These are phyloP conservation scores for Flaveria brownii DNA, from an alignment of 129 eudicot genomes.

Conservation along the genomic window DNA sequence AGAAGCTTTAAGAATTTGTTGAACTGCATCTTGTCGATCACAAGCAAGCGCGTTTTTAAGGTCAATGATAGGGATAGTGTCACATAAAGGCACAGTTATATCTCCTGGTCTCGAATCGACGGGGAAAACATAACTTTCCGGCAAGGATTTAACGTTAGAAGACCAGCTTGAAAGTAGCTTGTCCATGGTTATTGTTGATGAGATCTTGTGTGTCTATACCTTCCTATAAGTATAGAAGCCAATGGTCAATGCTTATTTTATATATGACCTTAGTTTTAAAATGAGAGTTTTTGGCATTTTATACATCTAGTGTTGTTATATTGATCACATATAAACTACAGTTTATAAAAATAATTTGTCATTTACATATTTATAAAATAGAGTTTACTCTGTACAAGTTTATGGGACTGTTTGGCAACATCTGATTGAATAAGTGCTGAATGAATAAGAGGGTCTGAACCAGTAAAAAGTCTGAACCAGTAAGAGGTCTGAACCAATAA, in stretches of 20 bases:
- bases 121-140: constrained; percentile 41
- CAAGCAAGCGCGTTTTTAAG: constrained; percentile 19
- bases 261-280: background rate
- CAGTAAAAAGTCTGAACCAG: too few species aligned
- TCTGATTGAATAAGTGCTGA: too few species aligned
- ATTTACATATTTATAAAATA: too few species aligned
- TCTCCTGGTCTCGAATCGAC: constrained; percentile 38
- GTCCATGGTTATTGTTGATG: constrained; percentile 33
- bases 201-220: background rate
- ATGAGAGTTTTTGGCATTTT: background rate
- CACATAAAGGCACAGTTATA: constrained; percentile 24
- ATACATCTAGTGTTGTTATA: background rate
- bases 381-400: too few species aligned
- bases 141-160: constrained; percentile 30
- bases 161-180: constrained; percentile 47
- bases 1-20: constrained; percentile 48
- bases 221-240: background rate
- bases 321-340: too few species aligned
- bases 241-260: constrained; percentile 19
- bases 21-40: constrained; percentile 31
- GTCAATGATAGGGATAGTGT: constrained; percentile 36
- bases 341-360: too few species aligned
- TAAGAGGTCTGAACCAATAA: too few species aligned
- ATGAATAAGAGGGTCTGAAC: too few species aligned
- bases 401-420: too few species aligned